Evolutionary conservation across 805 yeast genomes (phyloP), one percentile per base, ranked within the genome.

Genomic region (Komagataella kurtzmanii): DNA sequence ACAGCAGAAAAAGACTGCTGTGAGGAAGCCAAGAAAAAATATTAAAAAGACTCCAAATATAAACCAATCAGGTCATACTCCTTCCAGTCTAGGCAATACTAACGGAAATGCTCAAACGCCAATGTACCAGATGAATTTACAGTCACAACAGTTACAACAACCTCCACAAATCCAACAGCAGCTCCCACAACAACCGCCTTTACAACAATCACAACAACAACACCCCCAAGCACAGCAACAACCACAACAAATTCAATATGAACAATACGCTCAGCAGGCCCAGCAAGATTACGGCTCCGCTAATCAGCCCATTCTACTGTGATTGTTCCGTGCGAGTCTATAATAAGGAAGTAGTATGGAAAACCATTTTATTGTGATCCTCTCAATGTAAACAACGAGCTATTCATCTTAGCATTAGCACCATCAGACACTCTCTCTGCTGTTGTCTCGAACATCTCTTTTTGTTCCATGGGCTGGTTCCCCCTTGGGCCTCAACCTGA

Each of bases 1-100:
- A 6, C 51, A 24, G 23, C 47, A 47, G 48, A 24, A n/a, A 17
- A 48, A 36, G 49, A 46, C 14, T 17, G 46, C 17, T 43, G 50
- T 36, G 23, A 44, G 10, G 47, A 46, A 47, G 48, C 40, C 40
- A 30, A 30, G 40, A 14, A 30, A 30, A 14, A 30, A 19, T 47
- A 24, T 17, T 19, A 47, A 21, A 18, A 21, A 23, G 30, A 47
- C 30, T 19, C 24, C n/a, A 6, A 24, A 10, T 18, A 24, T 17
- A 17, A 30, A 30, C 40, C 40, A 30, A 30, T 3, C 40, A 30
- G 40, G 40, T 5, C 40, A 30, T 30, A 30, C 40, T 14, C 40
- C 40, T 30, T 30, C 40, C 14, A 30, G n/a, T 30, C 14, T 30
- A 8, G 14, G 40, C 40, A 30, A 30, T 30, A 14, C 40, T 10